Percentiles rank a stretch among this genome's conserved stretches.
Conservation (phyloP, 2,329 filamentous ascomycete genomes). For the Domatiomyces catenatus region DNA sequence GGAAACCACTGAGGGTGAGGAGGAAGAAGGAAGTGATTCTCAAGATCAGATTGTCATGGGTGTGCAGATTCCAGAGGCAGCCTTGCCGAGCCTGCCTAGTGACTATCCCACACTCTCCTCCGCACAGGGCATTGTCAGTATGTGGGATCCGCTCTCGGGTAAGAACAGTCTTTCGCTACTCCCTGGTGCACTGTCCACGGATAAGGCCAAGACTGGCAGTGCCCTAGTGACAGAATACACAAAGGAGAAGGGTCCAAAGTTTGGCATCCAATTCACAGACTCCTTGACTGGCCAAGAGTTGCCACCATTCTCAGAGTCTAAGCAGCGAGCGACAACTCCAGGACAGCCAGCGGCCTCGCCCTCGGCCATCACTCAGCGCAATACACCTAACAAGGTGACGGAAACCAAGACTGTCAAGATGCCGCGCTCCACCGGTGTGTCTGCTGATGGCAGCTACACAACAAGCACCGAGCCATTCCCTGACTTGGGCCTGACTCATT, state of each 20-base stretch:
- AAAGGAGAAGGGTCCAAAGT: not conserved
- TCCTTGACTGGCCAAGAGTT: not conserved
- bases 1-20: not conserved
- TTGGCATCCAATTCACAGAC: not conserved
- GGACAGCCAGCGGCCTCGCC: not conserved
- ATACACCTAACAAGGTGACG: not conserved
- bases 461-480: not conserved
- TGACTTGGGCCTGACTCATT: not conserved
- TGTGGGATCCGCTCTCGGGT: not conserved
- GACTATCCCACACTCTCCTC: not conserved
- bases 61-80: not conserved
- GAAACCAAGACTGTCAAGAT: not conserved
- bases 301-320: not conserved
- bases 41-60: not conserved
- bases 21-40: not conserved
- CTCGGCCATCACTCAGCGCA: not conserved
- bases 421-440: not conserved
- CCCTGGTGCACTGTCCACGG: not conserved
- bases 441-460: not conserved
- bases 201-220: not conserved
- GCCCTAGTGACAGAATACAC: not conserved
- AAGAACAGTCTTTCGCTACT: not conserved
- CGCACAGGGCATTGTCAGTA: not conserved
- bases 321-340: not conserved
- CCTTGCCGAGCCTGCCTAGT: not conserved